A percentile compares a stretch with the other conserved stretches of the same genome.
Conservation (phyloP, 2,329 filamentous ascomycete species). For the Raffaelea arxii region DNA sequence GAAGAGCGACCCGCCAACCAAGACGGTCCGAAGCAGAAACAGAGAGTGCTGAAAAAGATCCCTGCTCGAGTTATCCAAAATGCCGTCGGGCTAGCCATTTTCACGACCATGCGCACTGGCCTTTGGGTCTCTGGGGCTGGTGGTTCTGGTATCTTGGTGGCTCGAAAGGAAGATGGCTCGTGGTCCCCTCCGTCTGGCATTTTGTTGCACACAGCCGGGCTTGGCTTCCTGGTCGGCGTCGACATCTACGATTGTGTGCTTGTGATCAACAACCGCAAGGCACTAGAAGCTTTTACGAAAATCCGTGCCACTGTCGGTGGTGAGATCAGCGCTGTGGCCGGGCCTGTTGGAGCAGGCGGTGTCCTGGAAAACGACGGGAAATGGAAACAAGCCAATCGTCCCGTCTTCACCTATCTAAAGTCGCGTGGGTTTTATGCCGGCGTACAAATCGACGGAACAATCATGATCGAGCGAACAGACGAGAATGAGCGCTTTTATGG, state of each 20-base stretch:
- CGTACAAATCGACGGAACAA: slow-evolving; percentile 76
- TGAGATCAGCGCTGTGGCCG: slow-evolving; percentile 66
- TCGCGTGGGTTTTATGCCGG: slow-evolving; percentile 81
- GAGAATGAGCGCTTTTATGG: slow-evolving; percentile 85
- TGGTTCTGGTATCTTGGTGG: neutral
- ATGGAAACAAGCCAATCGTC: slow-evolving; percentile 21
- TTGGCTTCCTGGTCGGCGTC: slow-evolving; percentile 71
- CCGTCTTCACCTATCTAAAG: slow-evolving; percentile 64
- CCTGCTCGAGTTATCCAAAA: slow-evolving; percentile 51
- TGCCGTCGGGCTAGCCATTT: slow-evolving; percentile 52
- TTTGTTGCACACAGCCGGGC: slow-evolving; percentile 67
- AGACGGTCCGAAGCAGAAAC: slow-evolving; percentile 16
- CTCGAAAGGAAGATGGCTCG: neutral
- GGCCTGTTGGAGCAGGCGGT: slow-evolving; percentile 59
- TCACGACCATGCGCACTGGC: slow-evolving; percentile 1
- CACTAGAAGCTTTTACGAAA: slow-evolving; percentile 66
- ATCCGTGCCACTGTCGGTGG: slow-evolving; percentile 68
- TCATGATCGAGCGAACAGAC: slow-evolving; percentile 74
- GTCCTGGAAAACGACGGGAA: slow-evolving; percentile 43
- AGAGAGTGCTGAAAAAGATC: slow-evolving; percentile 42
- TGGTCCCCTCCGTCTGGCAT: slow-evolving; percentile 59
- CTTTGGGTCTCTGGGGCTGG: neutral
- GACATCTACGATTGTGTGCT: slow-evolving; percentile 87
- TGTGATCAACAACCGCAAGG: slow-evolving; percentile 70
- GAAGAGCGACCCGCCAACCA: slow-evolving; percentile 16